Percentiles rank a stretch among this genome's conserved stretches.
phyloP scores from a whole-genome alignment of 495 filamentous ascomycete species.

The Friedmanniomyces simplex region DNA sequence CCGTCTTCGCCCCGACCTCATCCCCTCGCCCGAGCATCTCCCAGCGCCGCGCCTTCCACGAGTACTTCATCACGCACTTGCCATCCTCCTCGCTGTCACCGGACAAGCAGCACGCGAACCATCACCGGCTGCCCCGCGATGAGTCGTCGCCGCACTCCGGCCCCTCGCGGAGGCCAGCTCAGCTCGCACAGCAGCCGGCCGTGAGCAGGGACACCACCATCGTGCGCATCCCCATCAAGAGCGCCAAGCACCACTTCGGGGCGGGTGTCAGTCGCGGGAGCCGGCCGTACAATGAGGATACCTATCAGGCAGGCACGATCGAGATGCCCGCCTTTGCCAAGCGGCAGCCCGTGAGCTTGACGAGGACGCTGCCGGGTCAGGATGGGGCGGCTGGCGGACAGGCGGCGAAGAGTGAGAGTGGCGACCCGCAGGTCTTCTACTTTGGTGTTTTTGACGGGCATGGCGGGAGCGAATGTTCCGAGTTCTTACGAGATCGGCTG shows the following conservation, averaged over 20 bases:
- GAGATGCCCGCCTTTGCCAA: constrained; percentile 87
- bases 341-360: constrained; percentile 61
- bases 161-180: constrained; percentile 45
- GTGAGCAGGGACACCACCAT: constrained; percentile 72
- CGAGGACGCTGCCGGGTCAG: constrained; percentile 33
- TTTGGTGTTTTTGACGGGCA: constrained; percentile 96
- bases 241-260: constrained; percentile 93
- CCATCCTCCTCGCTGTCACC: constrained; percentile 89
- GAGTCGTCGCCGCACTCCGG: constrained; percentile 67
- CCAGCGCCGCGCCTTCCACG: constrained; percentile 60
- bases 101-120: constrained; percentile 59
- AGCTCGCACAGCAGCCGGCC: constrained; percentile 26
- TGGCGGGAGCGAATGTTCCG: constrained; percentile 80
- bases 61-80: constrained; percentile 93
- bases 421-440: constrained; percentile 93
- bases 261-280: constrained; percentile 67
- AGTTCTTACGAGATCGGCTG: constrained; percentile 70
- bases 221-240: constrained; percentile 91
- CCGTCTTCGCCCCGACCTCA: constrained; percentile 5
- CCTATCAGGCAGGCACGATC: constrained; percentile 89
- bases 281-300: constrained; percentile 82
- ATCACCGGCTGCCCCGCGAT: constrained; percentile 68
- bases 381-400: constrained; percentile 26
- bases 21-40: neutral
- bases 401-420: constrained; percentile 60